Percentiles rank a stretch among this genome's conserved stretches.
Conservation (phyloP, 1,284 basidiomycete species). For the Pseudozyma thailandica region DNA sequence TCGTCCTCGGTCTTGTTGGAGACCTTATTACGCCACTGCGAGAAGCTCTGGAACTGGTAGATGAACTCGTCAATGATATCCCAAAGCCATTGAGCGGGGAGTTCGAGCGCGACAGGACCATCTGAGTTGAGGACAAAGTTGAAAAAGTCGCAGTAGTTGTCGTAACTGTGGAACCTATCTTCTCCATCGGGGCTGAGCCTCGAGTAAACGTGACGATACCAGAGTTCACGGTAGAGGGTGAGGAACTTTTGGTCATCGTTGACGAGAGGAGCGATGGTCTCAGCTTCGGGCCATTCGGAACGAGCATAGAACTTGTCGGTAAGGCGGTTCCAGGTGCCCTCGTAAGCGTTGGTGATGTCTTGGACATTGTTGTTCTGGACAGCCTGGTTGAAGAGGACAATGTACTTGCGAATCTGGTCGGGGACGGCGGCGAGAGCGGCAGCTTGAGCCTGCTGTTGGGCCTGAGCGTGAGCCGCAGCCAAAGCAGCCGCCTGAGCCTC, state of each 20-base stretch:
- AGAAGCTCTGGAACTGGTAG: constrained; percentile 95
- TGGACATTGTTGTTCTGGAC: constrained; percentile 61
- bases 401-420: constrained; percentile 66
- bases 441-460: constrained; percentile 57
- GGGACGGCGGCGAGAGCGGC: constrained; percentile 64
- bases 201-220: constrained; percentile 92
- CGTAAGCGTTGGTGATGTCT: constrained; percentile 90
- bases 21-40: constrained; percentile 82
- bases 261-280: constrained; percentile 91
- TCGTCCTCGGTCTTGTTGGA: constrained; percentile 91
- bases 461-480: constrained; percentile 57
- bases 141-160: constrained; percentile 97
- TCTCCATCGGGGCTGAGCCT: constrained; percentile 93
- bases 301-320: constrained; percentile 95
- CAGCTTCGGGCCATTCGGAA: constrained; percentile 97
- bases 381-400: constrained; percentile 65
- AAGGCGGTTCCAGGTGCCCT: constrained; percentile 94
- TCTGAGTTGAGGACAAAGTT: constrained; percentile 92
- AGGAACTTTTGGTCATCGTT: constrained; percentile 74
- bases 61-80: constrained; percentile 99
- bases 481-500: constrained; percentile 52
- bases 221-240: constrained; percentile 93
- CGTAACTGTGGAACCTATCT: constrained; percentile 97
- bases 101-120: constrained; percentile 87
- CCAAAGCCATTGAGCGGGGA: constrained; percentile 98